Base-by-base conservation (phyloP, 306 rosid species). In the Ceratonia siliqua region DNA sequence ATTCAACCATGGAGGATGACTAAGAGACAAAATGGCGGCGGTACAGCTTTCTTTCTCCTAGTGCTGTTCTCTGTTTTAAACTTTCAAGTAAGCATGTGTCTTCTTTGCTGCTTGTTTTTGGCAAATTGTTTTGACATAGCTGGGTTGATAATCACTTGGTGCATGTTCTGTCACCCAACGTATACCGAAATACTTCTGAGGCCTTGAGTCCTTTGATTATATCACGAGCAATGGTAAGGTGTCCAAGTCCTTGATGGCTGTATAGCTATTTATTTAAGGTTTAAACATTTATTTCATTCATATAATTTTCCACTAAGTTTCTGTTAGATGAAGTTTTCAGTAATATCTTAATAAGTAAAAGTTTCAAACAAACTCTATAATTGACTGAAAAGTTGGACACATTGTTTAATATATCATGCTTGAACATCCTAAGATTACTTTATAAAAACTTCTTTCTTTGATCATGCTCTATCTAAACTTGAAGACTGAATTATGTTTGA, bases 91-190 rank as follows among this genome's bases (percentile, higher is more conserved):
- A 78, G 66, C 77, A 70, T 10, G 49, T 63, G 20, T 41, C 49
- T 46, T 28, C n/a, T n/a, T n/a, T n/a, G n/a, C n/a, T n/a, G n/a
- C n/a, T n/a, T n/a, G n/a, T n/a, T n/a, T n/a, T n/a, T n/a, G n/a
- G n/a, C n/a, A n/a, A n/a, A n/a, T n/a, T 36, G 30, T 70, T 81
- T 3, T 70, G 74, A 42, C 82, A 28, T 77, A 93, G 98, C 87
- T 93, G 98, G 98, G 98, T 93, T 64, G 98, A 93, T 83, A 89
- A 78, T 83, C 97, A 90, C 82, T 78, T 93, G 88, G 98, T 90
- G 61, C 98, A 93, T 78, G 83, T 93, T 72, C 85, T 93, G 67
- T 93, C 98, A 48, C 98, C 98, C 25, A 93, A 93, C 77, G 90
- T 93, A 70, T 93, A 89, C 76, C 91, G 97, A 80, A 93, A 87